Conservation (phyloP, 2,329 filamentous ascomycete species). For the Colletotrichum lupini region DNA sequence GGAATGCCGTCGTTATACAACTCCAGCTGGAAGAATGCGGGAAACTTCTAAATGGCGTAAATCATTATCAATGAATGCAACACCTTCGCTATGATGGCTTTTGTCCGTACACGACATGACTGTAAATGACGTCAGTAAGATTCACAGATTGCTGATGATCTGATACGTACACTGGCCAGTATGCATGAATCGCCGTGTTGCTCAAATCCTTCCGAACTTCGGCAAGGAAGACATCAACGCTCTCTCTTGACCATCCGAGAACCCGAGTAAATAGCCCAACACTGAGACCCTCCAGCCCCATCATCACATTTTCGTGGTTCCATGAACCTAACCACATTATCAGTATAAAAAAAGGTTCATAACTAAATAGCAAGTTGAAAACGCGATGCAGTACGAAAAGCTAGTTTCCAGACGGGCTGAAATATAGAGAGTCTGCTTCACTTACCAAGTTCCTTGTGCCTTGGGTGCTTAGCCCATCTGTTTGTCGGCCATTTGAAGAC, state of each 20-base stretch:
- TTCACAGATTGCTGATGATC: too few species aligned
- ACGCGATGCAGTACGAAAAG: not conserved
- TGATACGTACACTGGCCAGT: constrained; percentile 29
- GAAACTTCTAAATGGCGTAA: not conserved
- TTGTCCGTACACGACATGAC: constrained; percentile 32
- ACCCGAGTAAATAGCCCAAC: constrained; percentile 42
- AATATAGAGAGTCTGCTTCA: not conserved
- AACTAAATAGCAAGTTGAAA: too few species aligned
- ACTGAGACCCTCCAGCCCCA: constrained; percentile 41
- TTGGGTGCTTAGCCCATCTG: constrained; percentile 58
- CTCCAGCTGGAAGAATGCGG: not conserved
- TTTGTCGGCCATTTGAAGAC: constrained; percentile 58
- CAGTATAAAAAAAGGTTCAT: not conserved
- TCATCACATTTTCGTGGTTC: constrained; percentile 36
- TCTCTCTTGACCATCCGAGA: constrained; percentile 40
- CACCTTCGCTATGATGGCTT: not conserved
- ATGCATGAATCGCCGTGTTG: constrained; percentile 40
- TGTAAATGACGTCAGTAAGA: not conserved
- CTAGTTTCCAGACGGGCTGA: not conserved
- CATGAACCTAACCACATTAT: constrained; percentile 35
- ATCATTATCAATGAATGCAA: not conserved
- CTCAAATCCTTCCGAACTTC: constrained; percentile 41
- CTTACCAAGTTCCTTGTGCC: constrained; percentile 57
- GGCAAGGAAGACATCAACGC: constrained; percentile 40
- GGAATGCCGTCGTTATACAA: not conserved